Evolutionary conservation across 495 filamentous ascomycete species (phyloP).

Genomic region (Xylaria telfairii): DNA sequence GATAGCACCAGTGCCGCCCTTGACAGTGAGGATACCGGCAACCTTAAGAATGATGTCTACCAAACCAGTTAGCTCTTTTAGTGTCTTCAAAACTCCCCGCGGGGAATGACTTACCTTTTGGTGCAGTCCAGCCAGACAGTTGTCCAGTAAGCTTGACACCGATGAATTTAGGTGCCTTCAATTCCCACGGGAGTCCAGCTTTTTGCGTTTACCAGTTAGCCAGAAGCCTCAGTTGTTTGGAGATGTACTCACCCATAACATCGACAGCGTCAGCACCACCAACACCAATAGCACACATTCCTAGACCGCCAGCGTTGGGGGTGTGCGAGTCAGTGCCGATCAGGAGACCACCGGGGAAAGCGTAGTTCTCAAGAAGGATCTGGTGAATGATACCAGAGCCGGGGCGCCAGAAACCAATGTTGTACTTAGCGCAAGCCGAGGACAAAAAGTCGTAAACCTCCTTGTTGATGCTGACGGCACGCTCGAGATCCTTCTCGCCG

Average conservation of each 20-base stretch:
- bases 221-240: neutral
- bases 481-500: constrained; percentile 90
- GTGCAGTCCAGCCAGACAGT: constrained; percentile 90
- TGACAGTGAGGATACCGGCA: constrained; percentile 94
- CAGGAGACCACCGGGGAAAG: constrained; percentile 96
- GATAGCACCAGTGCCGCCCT: constrained; percentile 96
- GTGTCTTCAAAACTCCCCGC: neutral
- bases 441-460: constrained; percentile 99
- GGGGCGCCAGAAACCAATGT: constrained; percentile 99
- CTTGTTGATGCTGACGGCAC: constrained; percentile 95
- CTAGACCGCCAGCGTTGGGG: constrained; percentile 96
- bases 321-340: constrained; percentile 99
- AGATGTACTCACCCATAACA: constrained; percentile 72
- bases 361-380: constrained; percentile 98
- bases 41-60: constrained; percentile 97
- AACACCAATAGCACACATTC: constrained; percentile 95
- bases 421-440: constrained; percentile 95
- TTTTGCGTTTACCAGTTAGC: neutral
- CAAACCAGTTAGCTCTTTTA: constrained; percentile 30
- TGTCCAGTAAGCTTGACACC: constrained; percentile 92
- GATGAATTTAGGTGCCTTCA: constrained; percentile 97
- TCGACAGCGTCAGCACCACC: constrained; percentile 99
- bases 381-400: constrained; percentile 99
- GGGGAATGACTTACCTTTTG: constrained; percentile 67
- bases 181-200: constrained; percentile 82